These are phyloP conservation scores for Ophiostoma perfectum DNA, from an alignment of 2,329 filamentous ascomycete species.

Conservation along the genomic window DNA sequence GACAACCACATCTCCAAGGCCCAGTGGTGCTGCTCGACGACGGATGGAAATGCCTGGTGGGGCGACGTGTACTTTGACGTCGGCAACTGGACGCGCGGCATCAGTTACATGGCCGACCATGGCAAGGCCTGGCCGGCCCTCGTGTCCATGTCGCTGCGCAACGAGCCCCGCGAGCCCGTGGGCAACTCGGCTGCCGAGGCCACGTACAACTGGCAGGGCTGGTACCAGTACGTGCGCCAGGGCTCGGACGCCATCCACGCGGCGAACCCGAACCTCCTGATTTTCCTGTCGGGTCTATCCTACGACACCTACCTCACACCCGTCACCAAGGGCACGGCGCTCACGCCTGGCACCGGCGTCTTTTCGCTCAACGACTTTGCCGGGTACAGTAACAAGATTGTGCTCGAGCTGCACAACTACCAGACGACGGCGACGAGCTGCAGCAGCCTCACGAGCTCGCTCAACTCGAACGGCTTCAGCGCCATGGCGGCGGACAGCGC, in stretches of 20 bases:
- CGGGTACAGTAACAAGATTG: conserved; percentile 48
- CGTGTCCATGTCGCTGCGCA: conserved; percentile 48
- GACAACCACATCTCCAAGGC: conserved; percentile 58
- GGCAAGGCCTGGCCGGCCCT: conserved; percentile 45
- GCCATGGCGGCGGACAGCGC: conserved; percentile 40
- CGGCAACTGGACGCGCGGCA: conserved; percentile 55
- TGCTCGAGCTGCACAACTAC: conserved; percentile 59
- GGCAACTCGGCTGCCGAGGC: conserved; percentile 32
- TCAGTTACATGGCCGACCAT: conserved; percentile 55
- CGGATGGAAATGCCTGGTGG: conserved; percentile 57
- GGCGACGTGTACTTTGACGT: conserved; percentile 55
- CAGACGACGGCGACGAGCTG: conserved; percentile 47
- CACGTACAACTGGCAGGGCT: conserved; percentile 52
- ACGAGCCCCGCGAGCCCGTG: conserved; percentile 46
- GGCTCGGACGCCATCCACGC: conserved; percentile 47
- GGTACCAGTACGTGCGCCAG: conserved; percentile 47
- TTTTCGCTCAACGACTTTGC: conserved; percentile 45
- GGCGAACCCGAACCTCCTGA: conserved; percentile 48
- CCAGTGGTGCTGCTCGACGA: conserved; percentile 52
- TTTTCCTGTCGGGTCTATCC: conserved; percentile 55
- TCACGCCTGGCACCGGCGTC: conserved; percentile 42
- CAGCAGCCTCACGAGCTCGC: conserved; percentile 39
- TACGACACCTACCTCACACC: conserved; percentile 52
- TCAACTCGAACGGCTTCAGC: conserved; percentile 50
- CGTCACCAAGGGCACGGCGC: conserved; percentile 43